phyloP scores from a whole-genome alignment of 148 eudicot genomes.

The Fagopyrum esculentum region DNA sequence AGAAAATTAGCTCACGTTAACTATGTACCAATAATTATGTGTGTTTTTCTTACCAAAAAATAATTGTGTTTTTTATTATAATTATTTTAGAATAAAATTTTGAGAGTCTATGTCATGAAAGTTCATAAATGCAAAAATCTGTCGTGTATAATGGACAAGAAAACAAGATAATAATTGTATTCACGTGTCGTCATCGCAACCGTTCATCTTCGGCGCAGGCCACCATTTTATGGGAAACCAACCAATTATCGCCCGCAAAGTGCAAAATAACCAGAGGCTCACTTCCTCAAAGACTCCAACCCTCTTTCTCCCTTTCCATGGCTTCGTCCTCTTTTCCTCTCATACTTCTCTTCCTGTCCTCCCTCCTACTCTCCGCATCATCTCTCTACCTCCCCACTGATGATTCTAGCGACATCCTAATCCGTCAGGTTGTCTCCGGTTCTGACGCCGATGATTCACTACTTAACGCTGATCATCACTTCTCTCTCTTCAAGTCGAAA shows the following conservation, averaged over 20 bases:
- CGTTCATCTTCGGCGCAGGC: background rate
- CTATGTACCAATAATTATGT: too few relatives aligned
- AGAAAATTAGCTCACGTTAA: too few relatives aligned
- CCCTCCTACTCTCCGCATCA: slow-evolving; percentile 24
- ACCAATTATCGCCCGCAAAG: background rate
- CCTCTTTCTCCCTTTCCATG: background rate
- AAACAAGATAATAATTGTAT: background rate
- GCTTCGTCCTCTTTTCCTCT: slow-evolving; percentile 25
- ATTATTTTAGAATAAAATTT: too few relatives aligned
- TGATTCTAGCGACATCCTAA: slow-evolving; percentile 31
- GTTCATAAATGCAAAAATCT: background rate
- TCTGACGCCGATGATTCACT: slow-evolving; percentile 23
- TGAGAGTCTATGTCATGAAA: background rate
- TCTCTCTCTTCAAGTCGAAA: slow-evolving; percentile 60
- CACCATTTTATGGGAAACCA: slow-evolving; percentile 4
- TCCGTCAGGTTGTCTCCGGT: slow-evolving; percentile 50
- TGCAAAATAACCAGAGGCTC: background rate
- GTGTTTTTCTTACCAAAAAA: too few relatives aligned
- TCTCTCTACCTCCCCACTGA: slow-evolving; percentile 16
- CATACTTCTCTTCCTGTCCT: slow-evolving; percentile 19
- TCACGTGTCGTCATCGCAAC: background rate
- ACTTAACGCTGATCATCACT: slow-evolving; percentile 61
- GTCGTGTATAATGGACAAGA: background rate
- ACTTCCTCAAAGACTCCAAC: background rate
- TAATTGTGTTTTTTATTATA: too few relatives aligned